Percentiles rank a stretch among this genome's conserved stretches.
phyloP scores from a whole-genome alignment of 1,284 basidiomycete genomes.

The Moesziomyces parantarcticus region DNA sequence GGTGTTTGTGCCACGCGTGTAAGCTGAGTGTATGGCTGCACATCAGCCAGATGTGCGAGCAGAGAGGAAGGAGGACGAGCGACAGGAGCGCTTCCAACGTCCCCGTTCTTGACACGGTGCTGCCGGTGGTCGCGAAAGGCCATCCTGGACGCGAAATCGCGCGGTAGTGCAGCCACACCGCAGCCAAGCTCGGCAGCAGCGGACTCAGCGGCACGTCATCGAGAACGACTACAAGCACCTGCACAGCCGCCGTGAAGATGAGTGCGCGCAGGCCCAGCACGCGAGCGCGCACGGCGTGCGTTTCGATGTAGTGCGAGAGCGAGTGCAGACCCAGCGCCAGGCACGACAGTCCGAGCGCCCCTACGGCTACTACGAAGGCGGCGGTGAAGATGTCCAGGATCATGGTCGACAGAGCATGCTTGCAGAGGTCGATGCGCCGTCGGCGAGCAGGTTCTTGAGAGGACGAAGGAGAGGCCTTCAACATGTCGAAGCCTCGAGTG shows the following conservation, averaged over 20 bases:
- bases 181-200: slow-evolving; percentile 11
- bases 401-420: slow-evolving; percentile 15
- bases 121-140: slow-evolving; percentile 13
- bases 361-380: slow-evolving; percentile 14
- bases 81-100: neutral
- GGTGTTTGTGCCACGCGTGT: slow-evolving; percentile 36
- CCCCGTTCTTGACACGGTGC: neutral
- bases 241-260: neutral
- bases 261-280: slow-evolving; percentile 21
- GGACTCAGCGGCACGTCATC: slow-evolving; percentile 30
- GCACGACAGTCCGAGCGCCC: slow-evolving; percentile 9
- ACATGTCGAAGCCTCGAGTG: neutral
- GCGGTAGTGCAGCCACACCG: slow-evolving; percentile 14
- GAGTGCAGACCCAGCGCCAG: slow-evolving; percentile 37
- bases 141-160: slow-evolving; percentile 16
- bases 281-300: slow-evolving; percentile 27
- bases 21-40: slow-evolving; percentile 31
- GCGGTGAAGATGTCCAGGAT: slow-evolving; percentile 19
- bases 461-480: no score
- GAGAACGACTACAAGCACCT: slow-evolving; percentile 9
- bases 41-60: slow-evolving; percentile 30
- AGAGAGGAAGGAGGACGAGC: slow-evolving; percentile 21
- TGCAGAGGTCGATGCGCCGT: no score
- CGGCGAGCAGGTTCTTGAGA: no score
- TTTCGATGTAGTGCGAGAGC: slow-evolving; percentile 43